These are phyloP conservation scores for Trichoderma koningii DNA, from an alignment of 2,329 filamentous ascomycete species.

Conservation along the genomic window DNA sequence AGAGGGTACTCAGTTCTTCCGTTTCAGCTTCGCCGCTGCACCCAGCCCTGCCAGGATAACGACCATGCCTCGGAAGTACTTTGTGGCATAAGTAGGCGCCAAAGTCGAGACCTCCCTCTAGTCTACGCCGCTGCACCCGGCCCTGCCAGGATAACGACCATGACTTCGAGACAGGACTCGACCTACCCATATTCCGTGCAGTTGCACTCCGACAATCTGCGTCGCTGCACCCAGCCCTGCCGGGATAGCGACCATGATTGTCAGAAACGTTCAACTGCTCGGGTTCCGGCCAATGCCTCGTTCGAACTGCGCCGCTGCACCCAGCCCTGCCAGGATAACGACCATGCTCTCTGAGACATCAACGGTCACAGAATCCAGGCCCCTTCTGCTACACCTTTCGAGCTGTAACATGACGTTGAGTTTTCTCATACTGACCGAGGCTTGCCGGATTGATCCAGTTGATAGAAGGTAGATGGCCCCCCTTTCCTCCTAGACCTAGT, in stretches of 20 bases:
- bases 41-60: neutral
- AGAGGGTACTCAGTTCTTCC: neutral
- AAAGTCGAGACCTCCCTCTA: neutral
- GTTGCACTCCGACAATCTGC: too few relatives aligned
- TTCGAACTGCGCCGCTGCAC: neutral
- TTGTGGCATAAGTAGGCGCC: neutral
- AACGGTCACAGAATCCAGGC: neutral
- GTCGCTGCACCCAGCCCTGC: neutral
- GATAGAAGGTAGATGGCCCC: neutral
- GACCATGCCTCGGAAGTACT: neutral
- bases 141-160: constrained; percentile 2
- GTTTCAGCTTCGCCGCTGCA: neutral
- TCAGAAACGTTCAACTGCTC: neutral
- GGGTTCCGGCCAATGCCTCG: neutral
- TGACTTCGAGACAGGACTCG: too few relatives aligned
- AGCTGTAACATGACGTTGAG: too few relatives aligned
- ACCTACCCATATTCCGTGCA: too few relatives aligned
- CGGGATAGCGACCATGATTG: neutral
- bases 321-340: neutral
- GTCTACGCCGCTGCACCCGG: constrained; percentile 1
- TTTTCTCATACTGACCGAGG: neutral
- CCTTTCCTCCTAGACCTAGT: neutral
- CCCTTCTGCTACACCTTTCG: neutral
- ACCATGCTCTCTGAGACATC: neutral
- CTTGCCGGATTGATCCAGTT: neutral